Conservation (phyloP, 441 rosid species). For the Arabidopsis hybrid region DNA sequence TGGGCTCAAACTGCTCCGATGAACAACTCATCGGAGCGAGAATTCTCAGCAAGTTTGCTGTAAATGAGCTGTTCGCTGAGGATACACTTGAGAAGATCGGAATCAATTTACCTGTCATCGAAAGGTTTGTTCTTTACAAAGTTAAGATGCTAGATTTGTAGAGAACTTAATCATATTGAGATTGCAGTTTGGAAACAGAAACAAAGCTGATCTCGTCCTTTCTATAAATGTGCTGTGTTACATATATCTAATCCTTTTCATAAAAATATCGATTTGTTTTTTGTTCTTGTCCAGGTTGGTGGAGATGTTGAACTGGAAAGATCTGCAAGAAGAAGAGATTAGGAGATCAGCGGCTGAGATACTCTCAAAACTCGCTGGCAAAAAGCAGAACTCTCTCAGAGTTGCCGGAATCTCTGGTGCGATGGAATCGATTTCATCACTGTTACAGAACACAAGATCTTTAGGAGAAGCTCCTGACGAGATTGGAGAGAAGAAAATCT, state of each 20-base stretch:
- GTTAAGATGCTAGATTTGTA: neutral
- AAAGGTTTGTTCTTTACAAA: slow-evolving; percentile 45
- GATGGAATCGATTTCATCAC: slow-evolving; percentile 90
- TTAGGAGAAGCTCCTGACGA: slow-evolving; percentile 68
- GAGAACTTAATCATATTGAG: neutral
- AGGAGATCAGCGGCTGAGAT: slow-evolving; percentile 82
- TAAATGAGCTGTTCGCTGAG: slow-evolving; percentile 57
- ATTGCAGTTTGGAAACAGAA: neutral
- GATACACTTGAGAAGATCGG: slow-evolving; percentile 91
- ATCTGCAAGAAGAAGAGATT: slow-evolving; percentile 79
- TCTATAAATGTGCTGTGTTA: neutral
- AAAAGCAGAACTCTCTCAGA: slow-evolving; percentile 82
- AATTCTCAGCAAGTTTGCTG: slow-evolving; percentile 68
- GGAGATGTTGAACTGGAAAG: slow-evolving; percentile 96
- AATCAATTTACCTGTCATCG: slow-evolving; percentile 63
- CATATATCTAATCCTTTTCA: neutral
- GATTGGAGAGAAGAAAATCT: slow-evolving; percentile 66
- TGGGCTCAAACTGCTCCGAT: slow-evolving; percentile 72
- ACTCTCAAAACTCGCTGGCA: slow-evolving; percentile 75
- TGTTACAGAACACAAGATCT: slow-evolving; percentile 67
- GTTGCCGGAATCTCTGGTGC: slow-evolving; percentile 92
- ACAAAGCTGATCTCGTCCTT: neutral
- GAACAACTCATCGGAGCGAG: slow-evolving; percentile 86
- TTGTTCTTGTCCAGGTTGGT: slow-evolving; percentile 48
- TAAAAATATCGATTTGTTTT: too few species aligned